Conservation (phyloP, 768 basidiomycete genomes). For the Phylloporus arenicola region DNA sequence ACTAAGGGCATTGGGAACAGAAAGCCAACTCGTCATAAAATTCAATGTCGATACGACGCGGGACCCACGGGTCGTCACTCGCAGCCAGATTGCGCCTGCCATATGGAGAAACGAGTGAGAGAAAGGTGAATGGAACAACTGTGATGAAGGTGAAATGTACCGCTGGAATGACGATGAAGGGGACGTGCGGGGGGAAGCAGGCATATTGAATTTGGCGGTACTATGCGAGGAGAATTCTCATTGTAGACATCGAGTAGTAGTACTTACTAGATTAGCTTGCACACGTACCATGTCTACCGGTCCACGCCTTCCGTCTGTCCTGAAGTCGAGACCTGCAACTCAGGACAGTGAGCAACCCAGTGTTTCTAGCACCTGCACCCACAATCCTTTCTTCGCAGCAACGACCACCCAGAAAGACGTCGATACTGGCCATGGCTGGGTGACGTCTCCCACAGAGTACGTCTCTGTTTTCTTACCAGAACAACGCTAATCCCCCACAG, state of each 20-base stretch:
- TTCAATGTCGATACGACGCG: slow-evolving; percentile 1
- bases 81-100: not conserved
- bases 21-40: not conserved
- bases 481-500: slow-evolving; percentile 32
- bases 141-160: not conserved
- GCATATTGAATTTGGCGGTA: too few relatives aligned
- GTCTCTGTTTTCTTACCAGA: slow-evolving; percentile 21
- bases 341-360: slow-evolving; percentile 25
- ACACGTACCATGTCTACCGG: slow-evolving; percentile 14
- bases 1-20: not conserved
- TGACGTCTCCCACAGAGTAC: slow-evolving; percentile 63
- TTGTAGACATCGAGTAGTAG: too few relatives aligned
- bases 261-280: too few relatives aligned
- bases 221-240: too few relatives aligned
- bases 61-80: not conserved
- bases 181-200: too few relatives aligned
- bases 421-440: slow-evolving; percentile 47
- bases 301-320: slow-evolving; percentile 30
- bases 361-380: not conserved
- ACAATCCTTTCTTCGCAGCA: slow-evolving; percentile 29
- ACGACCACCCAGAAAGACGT: slow-evolving; percentile 53
- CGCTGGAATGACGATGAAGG: too few relatives aligned
- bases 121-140: not conserved
- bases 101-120: too few relatives aligned
- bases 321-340: slow-evolving; percentile 29